Conservation (phyloP, 192 early-diverging fungal species). For the Paraglomus occultum region DNA sequence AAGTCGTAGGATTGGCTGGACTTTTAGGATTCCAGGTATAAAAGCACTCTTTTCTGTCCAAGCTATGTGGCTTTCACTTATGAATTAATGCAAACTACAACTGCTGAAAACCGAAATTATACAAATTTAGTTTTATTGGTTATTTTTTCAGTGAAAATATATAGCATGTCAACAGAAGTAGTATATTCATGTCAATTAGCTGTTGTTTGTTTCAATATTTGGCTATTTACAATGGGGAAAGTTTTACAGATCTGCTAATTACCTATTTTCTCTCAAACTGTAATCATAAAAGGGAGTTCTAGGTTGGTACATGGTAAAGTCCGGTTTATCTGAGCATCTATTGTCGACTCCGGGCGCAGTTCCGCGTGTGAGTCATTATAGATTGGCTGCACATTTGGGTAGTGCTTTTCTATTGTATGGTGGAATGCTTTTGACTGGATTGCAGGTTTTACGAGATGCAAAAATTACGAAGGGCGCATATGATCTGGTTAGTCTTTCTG, state of each 20-base stretch:
- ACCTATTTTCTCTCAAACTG: not conserved
- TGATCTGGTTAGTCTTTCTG: constrained; percentile 28
- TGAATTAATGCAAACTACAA: constrained; percentile 25
- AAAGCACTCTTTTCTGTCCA: not conserved
- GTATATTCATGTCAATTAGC: too few relatives aligned
- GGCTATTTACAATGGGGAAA: too few relatives aligned
- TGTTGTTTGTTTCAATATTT: too few relatives aligned
- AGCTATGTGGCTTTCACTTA: not conserved
- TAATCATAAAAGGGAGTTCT: constrained; percentile 64
- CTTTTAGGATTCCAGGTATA: constrained; percentile 70
- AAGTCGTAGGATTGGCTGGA: constrained; percentile 59
- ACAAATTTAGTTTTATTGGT: constrained; percentile 8
- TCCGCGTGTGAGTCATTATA: constrained; percentile 93
- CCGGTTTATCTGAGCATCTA: constrained; percentile 81
- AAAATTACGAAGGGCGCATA: constrained; percentile 54
- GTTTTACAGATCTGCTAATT: not conserved
- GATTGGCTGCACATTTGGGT: constrained; percentile 86
- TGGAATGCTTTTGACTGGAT: constrained; percentile 72
- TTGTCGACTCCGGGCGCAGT: constrained; percentile 73
- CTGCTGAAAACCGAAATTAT: constrained; percentile 29
- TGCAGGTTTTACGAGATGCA: constrained; percentile 72
- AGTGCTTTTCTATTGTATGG: constrained; percentile 87
- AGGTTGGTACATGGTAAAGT: constrained; percentile 99
- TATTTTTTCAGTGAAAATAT: too few relatives aligned
- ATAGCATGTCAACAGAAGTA: too few relatives aligned